Percentiles rank a stretch among this genome's conserved stretches.
phyloP scores from a whole-genome alignment of 2,329 filamentous ascomycete genomes.

The Colletotrichum lentis region DNA sequence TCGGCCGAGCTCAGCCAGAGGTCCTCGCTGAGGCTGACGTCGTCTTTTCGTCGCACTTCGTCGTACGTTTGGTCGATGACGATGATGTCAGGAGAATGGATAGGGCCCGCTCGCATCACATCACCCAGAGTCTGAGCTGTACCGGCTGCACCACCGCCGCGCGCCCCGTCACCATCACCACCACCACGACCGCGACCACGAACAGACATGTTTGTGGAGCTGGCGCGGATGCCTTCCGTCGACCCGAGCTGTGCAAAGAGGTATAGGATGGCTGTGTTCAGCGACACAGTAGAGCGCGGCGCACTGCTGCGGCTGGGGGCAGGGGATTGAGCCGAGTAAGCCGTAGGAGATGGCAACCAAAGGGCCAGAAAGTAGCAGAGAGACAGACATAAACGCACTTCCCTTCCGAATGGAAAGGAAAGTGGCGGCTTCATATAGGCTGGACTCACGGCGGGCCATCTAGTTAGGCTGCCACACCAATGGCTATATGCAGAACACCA shows the following conservation, averaged over 20 bases:
- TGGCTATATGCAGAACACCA: slow-evolving; percentile 11
- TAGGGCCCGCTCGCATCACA: slow-evolving; percentile 52
- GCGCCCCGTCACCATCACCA: not conserved
- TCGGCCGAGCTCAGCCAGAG: slow-evolving; percentile 60
- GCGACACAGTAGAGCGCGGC: not conserved
- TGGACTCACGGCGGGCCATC: slow-evolving; percentile 23
- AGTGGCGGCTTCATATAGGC: slow-evolving; percentile 32
- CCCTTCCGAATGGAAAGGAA: not conserved
- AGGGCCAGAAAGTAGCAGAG: not conserved
- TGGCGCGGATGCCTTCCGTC: slow-evolving; percentile 1
- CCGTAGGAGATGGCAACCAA: not conserved
- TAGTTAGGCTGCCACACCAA: slow-evolving; percentile 38
- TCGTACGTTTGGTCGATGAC: slow-evolving; percentile 50
- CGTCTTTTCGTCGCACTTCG: slow-evolving; percentile 45
- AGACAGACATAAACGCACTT: not conserved
- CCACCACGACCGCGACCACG: not conserved
- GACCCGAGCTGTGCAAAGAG: not conserved
- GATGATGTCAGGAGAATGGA: slow-evolving; percentile 49
- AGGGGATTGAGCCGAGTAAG: not conserved
- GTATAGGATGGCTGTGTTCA: not conserved
- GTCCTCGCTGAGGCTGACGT: slow-evolving; percentile 54
- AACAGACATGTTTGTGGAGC: slow-evolving; percentile 20
- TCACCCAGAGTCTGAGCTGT: slow-evolving; percentile 47
- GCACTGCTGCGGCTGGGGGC: slow-evolving; percentile 8
- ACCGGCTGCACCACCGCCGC: slow-evolving; percentile 1